phyloP scores from a whole-genome alignment of 2,329 filamentous ascomycete genomes.

The Erysiphe neolycopersici region DNA sequence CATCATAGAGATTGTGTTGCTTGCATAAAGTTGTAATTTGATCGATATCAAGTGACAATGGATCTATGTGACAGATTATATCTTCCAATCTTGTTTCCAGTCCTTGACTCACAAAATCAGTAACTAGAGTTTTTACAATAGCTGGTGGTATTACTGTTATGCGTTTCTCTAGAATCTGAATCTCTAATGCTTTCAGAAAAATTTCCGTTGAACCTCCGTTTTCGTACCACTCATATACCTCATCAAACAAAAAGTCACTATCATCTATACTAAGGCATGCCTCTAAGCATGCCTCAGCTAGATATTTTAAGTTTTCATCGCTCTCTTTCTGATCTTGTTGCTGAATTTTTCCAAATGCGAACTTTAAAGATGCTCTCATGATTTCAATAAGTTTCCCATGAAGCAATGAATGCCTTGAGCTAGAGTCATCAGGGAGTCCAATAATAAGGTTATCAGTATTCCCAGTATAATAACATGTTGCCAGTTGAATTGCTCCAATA shows the following conservation, averaged over 20 bases:
- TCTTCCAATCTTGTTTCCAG: constrained; percentile 65
- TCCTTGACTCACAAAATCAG: constrained; percentile 50
- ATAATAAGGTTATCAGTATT: constrained; percentile 86
- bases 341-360: constrained; percentile 40
- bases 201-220: constrained; percentile 44
- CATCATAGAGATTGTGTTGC: constrained; percentile 77
- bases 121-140: constrained; percentile 65
- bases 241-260: constrained; percentile 65
- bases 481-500: constrained; percentile 68
- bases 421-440: constrained; percentile 64
- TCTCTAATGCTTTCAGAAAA: constrained; percentile 72
- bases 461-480: constrained; percentile 76
- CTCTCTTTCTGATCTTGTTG: constrained; percentile 18
- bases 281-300: constrained; percentile 60
- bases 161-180: constrained; percentile 56
- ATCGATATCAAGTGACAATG: constrained; percentile 74
- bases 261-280: constrained; percentile 59
- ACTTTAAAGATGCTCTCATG: constrained; percentile 73
- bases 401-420: constrained; percentile 52
- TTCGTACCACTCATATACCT: constrained; percentile 75
- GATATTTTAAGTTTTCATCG: constrained; percentile 35
- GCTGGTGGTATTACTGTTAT: constrained; percentile 53
- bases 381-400: constrained; percentile 77
- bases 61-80: constrained; percentile 81
- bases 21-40: constrained; percentile 80